Base-by-base conservation (phyloP, 495 filamentous ascomycete species). In the Chaetomium cochliodes region DNA sequence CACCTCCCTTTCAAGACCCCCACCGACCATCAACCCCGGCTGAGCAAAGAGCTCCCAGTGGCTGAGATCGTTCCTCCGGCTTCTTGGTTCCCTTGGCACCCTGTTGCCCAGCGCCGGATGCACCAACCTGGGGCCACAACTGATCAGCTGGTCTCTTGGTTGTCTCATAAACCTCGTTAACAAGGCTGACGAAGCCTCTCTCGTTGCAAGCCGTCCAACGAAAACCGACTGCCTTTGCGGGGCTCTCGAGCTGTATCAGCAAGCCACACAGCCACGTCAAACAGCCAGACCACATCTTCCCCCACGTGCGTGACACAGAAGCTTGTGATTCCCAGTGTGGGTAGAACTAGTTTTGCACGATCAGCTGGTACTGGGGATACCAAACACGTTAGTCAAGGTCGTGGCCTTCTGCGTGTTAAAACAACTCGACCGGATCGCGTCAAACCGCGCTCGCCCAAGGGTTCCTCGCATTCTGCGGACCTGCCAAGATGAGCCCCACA, bases 61-160 rank as follows among this genome's bases (percentile, higher is more conserved):
- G 59, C 59, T 62, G 46, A 49, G 57, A 15, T 30, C 0, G 20
- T 47, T 42, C 26, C 42, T 59, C 57, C 16, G 25, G 22, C 3
- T 50, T 46, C 39, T 15, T 13, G 41, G 33, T 20, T 9, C n/a
- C 13, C 57, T 59, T 59, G 50, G 50, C 50, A 28, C 12, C 50
- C 22, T 55, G 28, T 25, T 57, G 49, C 52, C 41, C 26, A 50
- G 52, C 54, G 52, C 61, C 41, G 20, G 42, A 56, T 46, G 39
- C 50, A 33, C 22, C 42, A 49, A 20, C 25, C 16, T 42, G 20
- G 23, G 18, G 8, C 23, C 57, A 28, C 18, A 13, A 9, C n/a
- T 42, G 53, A 53, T 63, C 61, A 63, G 51, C 61, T 63, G 61
- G 41, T 63, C 41, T 39, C 52, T 6, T 55, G 41, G 22, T 57